phyloP scores from a whole-genome alignment of 2,329 filamentous ascomycete species.

The Lachnellula occidentalis region DNA sequence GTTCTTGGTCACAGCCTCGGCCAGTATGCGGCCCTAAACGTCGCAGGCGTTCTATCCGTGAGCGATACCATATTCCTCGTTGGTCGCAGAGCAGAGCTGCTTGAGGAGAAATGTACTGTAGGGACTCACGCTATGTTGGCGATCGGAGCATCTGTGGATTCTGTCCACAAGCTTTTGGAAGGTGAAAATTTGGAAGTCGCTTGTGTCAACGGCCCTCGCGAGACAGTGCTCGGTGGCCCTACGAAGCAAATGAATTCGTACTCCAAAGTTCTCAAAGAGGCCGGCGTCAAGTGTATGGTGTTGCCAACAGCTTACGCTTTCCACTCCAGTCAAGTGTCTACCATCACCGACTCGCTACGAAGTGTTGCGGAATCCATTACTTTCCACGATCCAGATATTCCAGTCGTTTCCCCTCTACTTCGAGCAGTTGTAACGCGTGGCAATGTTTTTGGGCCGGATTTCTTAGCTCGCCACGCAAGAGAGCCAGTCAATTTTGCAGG shows the following conservation, averaged over 20 bases:
- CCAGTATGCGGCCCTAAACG: conserved; percentile 67
- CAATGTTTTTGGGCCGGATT: conserved; percentile 52
- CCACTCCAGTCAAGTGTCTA: conserved; percentile 60
- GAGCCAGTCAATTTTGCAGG: conserved; percentile 65
- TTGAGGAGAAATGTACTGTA: conserved; percentile 58
- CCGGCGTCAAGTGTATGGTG: conserved; percentile 54
- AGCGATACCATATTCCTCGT: conserved; percentile 68
- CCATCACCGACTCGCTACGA: conserved; percentile 57
- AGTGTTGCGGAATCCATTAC: conserved; percentile 44
- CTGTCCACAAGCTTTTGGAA: conserved; percentile 48
- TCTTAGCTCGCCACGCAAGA: conserved; percentile 60
- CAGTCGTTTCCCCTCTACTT: conserved; percentile 63
- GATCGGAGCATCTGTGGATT: conserved; percentile 43
- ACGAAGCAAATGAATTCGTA: conserved; percentile 49
- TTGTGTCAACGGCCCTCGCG: conserved; percentile 70
- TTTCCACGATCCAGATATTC: conserved; percentile 51
- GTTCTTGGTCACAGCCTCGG: conserved; percentile 61
- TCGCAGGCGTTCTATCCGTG: conserved; percentile 65
- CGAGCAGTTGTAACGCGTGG: conserved; percentile 53
- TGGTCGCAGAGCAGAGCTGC: conserved; percentile 58
- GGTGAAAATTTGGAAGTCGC: conserved; percentile 44
- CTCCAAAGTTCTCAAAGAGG: conserved; percentile 17
- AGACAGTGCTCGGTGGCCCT: conserved; percentile 65
- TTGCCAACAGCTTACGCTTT: conserved; percentile 64
- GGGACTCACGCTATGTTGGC: conserved; percentile 64